Percentiles rank a stretch among this genome's conserved stretches.
phyloP scores from a whole-genome alignment of 2,329 filamentous ascomycete species.

The Neocucurbitaria cava region DNA sequence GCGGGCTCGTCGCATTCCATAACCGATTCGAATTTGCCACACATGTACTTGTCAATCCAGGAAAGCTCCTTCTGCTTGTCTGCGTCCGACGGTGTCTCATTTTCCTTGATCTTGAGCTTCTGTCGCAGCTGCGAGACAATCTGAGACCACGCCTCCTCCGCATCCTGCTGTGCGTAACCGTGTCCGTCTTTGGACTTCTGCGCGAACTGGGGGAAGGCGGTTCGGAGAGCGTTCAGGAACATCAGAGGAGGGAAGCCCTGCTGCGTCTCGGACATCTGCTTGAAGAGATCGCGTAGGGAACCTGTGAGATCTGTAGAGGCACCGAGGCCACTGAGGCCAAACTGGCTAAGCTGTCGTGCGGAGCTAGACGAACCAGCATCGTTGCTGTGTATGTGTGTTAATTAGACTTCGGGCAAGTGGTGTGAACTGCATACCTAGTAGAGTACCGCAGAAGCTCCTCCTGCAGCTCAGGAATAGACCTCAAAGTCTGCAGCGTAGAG shows the following conservation, averaged over 20 bases:
- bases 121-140: constrained; percentile 83
- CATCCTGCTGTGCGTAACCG: constrained; percentile 96
- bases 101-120: constrained; percentile 72
- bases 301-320: constrained; percentile 74
- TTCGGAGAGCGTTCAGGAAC: constrained; percentile 82
- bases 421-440: constrained; percentile 47
- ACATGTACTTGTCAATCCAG: constrained; percentile 91
- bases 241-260: constrained; percentile 82
- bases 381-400: constrained; percentile 27
- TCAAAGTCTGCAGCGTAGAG: constrained; percentile 91
- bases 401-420: too few species aligned
- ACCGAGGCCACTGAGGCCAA: constrained; percentile 65
- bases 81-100: constrained; percentile 45
- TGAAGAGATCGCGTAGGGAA: constrained; percentile 83
- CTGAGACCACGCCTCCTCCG: constrained; percentile 97
- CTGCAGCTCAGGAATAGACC: constrained; percentile 89
- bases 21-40: constrained; percentile 77
- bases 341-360: constrained; percentile 51
- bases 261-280: constrained; percentile 87
- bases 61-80: constrained; percentile 58
- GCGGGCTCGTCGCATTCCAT: constrained; percentile 84
- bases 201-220: constrained; percentile 88
- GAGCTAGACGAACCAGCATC: constrained; percentile 40
- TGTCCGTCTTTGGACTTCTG: constrained; percentile 82
- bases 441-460: constrained; percentile 73